A percentile compares a stretch with the other conserved stretches of the same genome.
phyloP scores from a whole-genome alignment of 768 basidiomycete species.

The Bullera alba region DNA sequence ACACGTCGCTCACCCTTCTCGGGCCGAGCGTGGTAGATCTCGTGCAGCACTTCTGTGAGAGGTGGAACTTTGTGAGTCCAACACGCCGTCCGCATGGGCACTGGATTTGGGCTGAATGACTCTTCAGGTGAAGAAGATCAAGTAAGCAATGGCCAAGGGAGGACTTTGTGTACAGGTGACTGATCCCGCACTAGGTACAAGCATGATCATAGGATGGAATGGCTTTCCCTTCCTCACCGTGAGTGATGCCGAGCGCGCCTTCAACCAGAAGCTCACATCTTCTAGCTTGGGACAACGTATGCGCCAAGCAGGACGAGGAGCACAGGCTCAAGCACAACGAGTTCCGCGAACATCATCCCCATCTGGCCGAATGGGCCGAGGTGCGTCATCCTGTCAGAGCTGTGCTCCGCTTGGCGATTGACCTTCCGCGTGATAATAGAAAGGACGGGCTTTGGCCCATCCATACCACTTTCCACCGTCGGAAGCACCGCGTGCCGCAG shows the following conservation, averaged over 20 bases:
- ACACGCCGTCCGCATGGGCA: neutral
- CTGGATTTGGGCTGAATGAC: constrained; percentile 47
- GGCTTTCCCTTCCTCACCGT: constrained; percentile 44
- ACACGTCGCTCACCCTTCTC: constrained; percentile 54
- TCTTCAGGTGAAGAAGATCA: constrained; percentile 69
- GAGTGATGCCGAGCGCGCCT: constrained; percentile 1
- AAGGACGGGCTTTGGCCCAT: constrained; percentile 40
- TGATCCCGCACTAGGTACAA: constrained; percentile 22
- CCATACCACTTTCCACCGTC: constrained; percentile 46
- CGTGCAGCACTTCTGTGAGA: constrained; percentile 83
- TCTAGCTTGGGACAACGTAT: constrained; percentile 38
- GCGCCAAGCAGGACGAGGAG: constrained; percentile 21
- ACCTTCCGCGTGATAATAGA: constrained; percentile 3
- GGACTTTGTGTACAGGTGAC: too few species aligned
- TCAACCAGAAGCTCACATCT: constrained; percentile 2
- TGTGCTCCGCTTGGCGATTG: neutral
- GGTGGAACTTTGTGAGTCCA: constrained; percentile 53
- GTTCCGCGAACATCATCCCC: constrained; percentile 43
- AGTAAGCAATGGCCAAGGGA: constrained; percentile 42
- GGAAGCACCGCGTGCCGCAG: constrained; percentile 32
- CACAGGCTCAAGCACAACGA: constrained; percentile 27
- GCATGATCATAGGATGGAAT: constrained; percentile 44
- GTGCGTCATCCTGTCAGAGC: constrained; percentile 6
- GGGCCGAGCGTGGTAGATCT: constrained; percentile 82
- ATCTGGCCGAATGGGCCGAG: constrained; percentile 41